Percentiles rank a stretch among this genome's conserved stretches.
phyloP scores from a whole-genome alignment of 306 rosid species.

The Pueraria montana region DNA sequence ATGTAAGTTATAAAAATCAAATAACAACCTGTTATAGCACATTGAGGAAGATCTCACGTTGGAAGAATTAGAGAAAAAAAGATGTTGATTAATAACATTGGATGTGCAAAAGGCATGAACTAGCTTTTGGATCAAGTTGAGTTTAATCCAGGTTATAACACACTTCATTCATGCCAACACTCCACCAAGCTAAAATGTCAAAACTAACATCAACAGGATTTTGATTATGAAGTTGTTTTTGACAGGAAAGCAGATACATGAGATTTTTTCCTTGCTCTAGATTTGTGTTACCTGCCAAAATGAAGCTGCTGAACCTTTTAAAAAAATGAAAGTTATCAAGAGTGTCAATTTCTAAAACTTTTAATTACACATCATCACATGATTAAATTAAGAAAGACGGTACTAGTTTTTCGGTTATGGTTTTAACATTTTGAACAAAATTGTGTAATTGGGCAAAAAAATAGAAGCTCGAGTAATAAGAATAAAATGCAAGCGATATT shows the following conservation, averaged over 20 bases:
- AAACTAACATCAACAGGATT: neutral
- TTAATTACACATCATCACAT: neutral
- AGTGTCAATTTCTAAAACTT: neutral
- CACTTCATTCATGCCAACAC: neutral
- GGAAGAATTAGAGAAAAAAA: neutral
- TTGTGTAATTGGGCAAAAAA: neutral
- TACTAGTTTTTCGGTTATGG: neutral
- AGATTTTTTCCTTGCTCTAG: neutral
- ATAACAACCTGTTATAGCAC: too few relatives aligned
- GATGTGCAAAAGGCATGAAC: neutral
- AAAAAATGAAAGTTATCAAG: neutral
- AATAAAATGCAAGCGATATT: neutral
- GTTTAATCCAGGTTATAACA: neutral
- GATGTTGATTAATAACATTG: neutral
- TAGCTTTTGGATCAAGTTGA: too few relatives aligned
- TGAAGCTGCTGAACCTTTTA: neutral
- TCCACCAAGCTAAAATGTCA: neutral
- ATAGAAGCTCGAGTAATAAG: neutral
- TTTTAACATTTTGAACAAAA: neutral
- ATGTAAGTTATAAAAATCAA: neutral
- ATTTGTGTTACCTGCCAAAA: neutral
- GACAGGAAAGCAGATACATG: neutral
- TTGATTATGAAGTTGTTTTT: neutral
- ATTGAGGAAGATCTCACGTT: neutral
- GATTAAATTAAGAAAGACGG: neutral